These are phyloP conservation scores for Boletus sp. DNA, from an alignment of 1,284 basidiomycete species.

Conservation along the genomic window DNA sequence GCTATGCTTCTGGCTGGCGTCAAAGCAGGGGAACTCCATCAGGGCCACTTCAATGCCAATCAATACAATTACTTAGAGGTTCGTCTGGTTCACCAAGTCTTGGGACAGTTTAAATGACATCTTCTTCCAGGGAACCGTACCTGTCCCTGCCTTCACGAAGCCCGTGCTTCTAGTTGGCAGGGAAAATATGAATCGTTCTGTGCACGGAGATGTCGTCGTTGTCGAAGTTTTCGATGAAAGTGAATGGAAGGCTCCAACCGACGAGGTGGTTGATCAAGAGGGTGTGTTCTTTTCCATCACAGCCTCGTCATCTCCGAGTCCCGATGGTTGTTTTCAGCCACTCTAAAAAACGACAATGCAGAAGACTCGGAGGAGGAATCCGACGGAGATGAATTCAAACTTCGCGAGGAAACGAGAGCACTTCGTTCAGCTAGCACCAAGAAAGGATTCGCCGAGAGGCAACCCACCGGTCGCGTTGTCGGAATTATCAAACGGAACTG, in stretches of 20 bases:
- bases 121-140: constrained; percentile 72
- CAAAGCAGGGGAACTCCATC: constrained; percentile 82
- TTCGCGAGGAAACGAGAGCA: constrained; percentile 51
- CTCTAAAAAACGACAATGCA: constrained; percentile 88
- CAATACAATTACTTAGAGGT: constrained; percentile 97
- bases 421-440: constrained; percentile 43
- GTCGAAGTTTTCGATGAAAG: constrained; percentile 87
- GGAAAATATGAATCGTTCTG: constrained; percentile 94
- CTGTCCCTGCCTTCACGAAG: constrained; percentile 72
- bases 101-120: background rate
- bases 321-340: constrained; percentile 51
- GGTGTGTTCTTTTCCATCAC: constrained; percentile 46
- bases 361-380: constrained; percentile 69
- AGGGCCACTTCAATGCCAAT: constrained; percentile 96
- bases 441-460: constrained; percentile 51
- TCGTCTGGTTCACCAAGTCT: constrained; percentile 13
- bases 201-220: constrained; percentile 93
- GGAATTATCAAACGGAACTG: constrained; percentile 96
- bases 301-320: background rate
- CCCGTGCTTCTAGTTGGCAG: constrained; percentile 87
- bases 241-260: constrained; percentile 93
- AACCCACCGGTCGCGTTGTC: constrained; percentile 92
- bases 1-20: constrained; percentile 81
- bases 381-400: constrained; percentile 50
- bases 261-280: constrained; percentile 95